phyloP scores from a whole-genome alignment of 2,329 filamentous ascomycete genomes.

The Albophoma yamanashiensis region DNA sequence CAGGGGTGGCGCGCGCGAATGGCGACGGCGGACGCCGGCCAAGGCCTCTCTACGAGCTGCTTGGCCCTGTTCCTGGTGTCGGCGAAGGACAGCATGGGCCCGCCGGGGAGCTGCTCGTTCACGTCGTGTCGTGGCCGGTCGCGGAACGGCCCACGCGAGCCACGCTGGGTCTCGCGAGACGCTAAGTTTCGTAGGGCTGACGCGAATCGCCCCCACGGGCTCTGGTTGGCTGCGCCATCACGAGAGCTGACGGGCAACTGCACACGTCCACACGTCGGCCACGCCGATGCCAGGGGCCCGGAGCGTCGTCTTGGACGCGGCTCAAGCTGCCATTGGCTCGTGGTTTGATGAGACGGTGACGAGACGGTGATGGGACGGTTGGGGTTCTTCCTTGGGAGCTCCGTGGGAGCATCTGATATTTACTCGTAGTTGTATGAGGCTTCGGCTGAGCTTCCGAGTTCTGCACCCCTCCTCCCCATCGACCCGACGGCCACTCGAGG shows the following conservation, averaged over 20 bases:
- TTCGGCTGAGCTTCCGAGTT: slow-evolving; percentile 1
- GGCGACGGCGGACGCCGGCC: background rate
- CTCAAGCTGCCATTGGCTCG: background rate
- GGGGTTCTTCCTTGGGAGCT: background rate
- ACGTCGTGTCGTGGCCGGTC: background rate
- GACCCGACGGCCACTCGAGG: background rate
- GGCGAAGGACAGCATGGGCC: background rate
- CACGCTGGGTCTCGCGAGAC: background rate
- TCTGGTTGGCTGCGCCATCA: slow-evolving; percentile 7
- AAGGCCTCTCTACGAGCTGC: background rate
- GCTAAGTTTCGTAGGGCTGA: slow-evolving; percentile 13
- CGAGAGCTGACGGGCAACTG: slow-evolving; percentile 5
- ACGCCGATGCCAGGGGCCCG: slow-evolving; percentile 2
- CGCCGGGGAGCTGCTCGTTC: background rate
- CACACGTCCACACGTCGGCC: background rate
- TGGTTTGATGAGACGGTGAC: background rate
- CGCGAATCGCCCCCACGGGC: slow-evolving; percentile 5
- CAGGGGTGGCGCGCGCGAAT: background rate
- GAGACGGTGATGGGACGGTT: background rate
- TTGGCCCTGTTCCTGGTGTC: background rate
- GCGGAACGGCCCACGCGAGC: background rate
- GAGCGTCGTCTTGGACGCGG: slow-evolving; percentile 3
- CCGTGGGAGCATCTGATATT: background rate
- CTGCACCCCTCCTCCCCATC: background rate
- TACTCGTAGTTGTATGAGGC: background rate